These are phyloP conservation scores for Hirsutella rhossiliensis DNA, from an alignment of 2,329 filamentous ascomycete genomes.

Conservation along the genomic window DNA sequence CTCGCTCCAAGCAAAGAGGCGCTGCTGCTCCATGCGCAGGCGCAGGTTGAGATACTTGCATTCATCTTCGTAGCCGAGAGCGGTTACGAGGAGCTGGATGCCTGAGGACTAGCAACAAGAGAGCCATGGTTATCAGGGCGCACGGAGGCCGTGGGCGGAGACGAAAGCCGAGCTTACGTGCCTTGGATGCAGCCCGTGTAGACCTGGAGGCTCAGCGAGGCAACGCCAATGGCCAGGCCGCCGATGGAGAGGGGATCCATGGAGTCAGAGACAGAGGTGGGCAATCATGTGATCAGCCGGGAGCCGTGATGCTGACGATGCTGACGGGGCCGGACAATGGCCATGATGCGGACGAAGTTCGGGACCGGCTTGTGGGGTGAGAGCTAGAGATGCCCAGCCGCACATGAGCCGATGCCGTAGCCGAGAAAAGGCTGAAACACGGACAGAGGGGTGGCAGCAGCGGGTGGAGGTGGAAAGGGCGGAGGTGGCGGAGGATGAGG, in stretches of 20 bases:
- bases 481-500: too few species aligned
- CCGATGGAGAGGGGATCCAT: slow-evolving; percentile 32
- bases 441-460: too few species aligned
- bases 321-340: too few species aligned
- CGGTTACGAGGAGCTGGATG: slow-evolving; percentile 35
- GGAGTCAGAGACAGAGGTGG: not conserved
- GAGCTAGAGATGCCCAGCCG: too few species aligned
- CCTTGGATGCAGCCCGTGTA: slow-evolving; percentile 34
- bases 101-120: slow-evolving; percentile 11
- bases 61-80: slow-evolving; percentile 33
- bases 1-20: slow-evolving; percentile 36
- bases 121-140: not conserved
- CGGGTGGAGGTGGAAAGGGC: too few species aligned
- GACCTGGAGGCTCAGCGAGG: slow-evolving; percentile 31
- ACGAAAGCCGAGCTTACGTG: slow-evolving; percentile 4
- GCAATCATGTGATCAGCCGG: not conserved
- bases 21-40: slow-evolving; percentile 36
- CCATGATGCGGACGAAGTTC: too few species aligned
- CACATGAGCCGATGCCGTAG: too few species aligned
- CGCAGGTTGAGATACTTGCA: slow-evolving; percentile 35
- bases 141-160: not conserved
- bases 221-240: slow-evolving; percentile 30
- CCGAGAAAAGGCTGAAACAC: too few species aligned
- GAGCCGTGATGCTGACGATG: not conserved
- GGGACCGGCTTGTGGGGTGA: too few species aligned